Evolutionary conservation across 306 rosid genomes (phyloP).

Genomic region (Vigna angularis): DNA sequence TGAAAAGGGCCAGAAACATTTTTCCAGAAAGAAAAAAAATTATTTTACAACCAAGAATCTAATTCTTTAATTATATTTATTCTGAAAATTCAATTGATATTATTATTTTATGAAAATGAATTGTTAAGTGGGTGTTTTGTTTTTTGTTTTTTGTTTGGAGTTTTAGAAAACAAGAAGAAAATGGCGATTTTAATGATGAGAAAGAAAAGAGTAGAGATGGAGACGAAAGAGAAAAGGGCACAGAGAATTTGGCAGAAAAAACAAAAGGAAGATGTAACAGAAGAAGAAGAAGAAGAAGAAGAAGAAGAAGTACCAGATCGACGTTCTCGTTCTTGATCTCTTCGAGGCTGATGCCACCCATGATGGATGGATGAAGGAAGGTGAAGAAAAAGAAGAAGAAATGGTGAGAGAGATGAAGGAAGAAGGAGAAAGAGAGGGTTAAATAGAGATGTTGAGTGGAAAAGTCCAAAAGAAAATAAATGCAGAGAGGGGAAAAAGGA

Average conservation of each 20-base stretch:
- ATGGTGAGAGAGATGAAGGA: background rate
- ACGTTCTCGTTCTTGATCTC: constrained; percentile 84
- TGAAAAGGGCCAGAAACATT: no score
- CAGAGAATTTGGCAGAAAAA: background rate
- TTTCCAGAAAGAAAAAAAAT: no score
- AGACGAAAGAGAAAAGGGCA: no score
- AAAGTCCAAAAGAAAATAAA: constrained; percentile 51
- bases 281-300: background rate
- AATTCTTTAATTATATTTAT: no score
- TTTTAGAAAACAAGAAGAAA: no score
- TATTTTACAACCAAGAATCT: no score
- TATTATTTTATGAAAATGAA: no score
- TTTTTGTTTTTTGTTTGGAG: no score
- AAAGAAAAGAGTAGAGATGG: background rate
- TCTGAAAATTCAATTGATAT: no score
- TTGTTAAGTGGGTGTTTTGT: no score
- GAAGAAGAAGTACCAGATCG: constrained; percentile 66
- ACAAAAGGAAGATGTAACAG: background rate
- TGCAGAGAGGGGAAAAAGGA: constrained; percentile 10
- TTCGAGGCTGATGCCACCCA: constrained; percentile 78
- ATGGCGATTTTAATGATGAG: background rate
- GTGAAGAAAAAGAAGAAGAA: background rate
- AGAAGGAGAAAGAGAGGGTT: background rate
- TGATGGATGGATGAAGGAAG: constrained; percentile 1
- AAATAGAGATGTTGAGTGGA: constrained; percentile 39